Evolutionary conservation across 1,139 yeast genomes (phyloP).

Genomic region (Magnusiomyces sp.): DNA sequence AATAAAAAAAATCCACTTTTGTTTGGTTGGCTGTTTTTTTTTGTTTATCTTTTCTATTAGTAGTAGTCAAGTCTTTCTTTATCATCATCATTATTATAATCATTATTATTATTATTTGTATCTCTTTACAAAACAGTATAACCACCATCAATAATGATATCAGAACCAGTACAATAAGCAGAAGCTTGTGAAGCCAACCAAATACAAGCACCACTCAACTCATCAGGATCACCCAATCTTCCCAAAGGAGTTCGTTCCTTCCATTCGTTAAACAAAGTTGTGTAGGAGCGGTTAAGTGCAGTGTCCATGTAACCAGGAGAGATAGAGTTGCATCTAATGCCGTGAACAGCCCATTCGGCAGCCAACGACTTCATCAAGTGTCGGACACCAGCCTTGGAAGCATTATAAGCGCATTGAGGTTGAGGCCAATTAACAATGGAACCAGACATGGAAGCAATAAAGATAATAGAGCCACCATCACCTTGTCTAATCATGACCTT

Average conservation of each 20-base stretch:
- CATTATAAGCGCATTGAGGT: constrained; percentile 53
- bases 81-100: background rate
- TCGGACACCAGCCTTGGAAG: constrained; percentile 55
- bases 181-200: constrained; percentile 58
- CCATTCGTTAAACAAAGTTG: constrained; percentile 43
- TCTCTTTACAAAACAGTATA: constrained; percentile 36
- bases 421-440: constrained; percentile 60
- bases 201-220: constrained; percentile 60
- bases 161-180: constrained; percentile 58
- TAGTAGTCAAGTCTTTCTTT: background rate
- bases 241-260: constrained; percentile 58
- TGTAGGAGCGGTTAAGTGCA: constrained; percentile 46
- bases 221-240: constrained; percentile 58
- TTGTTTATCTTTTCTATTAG: background rate
- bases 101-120: background rate
- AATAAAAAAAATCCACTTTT: too few species aligned
- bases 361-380: constrained; percentile 48
- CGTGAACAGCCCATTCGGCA: constrained; percentile 50
- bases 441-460: constrained; percentile 59
- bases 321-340: constrained; percentile 46
- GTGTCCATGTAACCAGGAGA: constrained; percentile 54
- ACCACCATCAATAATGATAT: constrained; percentile 62
- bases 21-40: too few species aligned
- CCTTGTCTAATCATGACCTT: constrained; percentile 57
- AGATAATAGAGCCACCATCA: constrained; percentile 44